Percentiles rank a stretch among this genome's conserved stretches.
Conservation (phyloP, 1,284 basidiomycete species). For the Ganoderma boninense region DNA sequence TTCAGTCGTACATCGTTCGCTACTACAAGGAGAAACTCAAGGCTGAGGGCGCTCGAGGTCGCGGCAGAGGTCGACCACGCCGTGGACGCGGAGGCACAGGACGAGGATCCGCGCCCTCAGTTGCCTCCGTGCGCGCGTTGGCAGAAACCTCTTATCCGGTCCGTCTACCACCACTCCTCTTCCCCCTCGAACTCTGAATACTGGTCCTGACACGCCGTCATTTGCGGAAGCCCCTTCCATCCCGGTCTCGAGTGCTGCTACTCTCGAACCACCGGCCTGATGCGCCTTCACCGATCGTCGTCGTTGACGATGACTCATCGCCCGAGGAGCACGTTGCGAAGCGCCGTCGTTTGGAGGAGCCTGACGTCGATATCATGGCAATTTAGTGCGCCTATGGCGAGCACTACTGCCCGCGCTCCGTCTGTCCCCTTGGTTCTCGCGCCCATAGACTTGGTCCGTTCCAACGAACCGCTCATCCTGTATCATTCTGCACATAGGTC, state of each 20-base stretch:
- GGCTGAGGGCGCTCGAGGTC: constrained; percentile 52
- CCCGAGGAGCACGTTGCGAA: constrained; percentile 58
- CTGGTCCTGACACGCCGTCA: constrained; percentile 38
- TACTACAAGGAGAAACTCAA: constrained; percentile 83
- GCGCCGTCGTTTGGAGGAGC: constrained; percentile 51
- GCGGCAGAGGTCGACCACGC: constrained; percentile 49
- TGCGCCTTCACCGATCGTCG: constrained; percentile 49
- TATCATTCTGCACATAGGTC: constrained; percentile 12
- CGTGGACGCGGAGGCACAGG: constrained; percentile 48
- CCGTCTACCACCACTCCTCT: constrained; percentile 52
- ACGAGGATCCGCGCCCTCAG: constrained; percentile 30
- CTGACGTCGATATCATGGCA: constrained; percentile 25
- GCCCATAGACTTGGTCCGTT: constrained; percentile 10
- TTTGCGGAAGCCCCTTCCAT: constrained; percentile 18
- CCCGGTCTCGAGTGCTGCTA: constrained; percentile 28
- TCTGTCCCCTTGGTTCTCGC: background rate
- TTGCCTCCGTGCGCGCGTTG: constrained; percentile 21
- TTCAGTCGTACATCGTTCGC: constrained; percentile 87
- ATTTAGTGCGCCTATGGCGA: constrained; percentile 6
- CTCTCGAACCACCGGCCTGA: constrained; percentile 47
- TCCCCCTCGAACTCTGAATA: constrained; percentile 37
- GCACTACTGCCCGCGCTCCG: background rate
- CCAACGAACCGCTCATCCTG: constrained; percentile 4
- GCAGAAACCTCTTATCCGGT: constrained; percentile 32
- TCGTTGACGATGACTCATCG: constrained; percentile 62